A percentile compares a stretch with the other conserved stretches of the same genome.
phyloP scores from a whole-genome alignment of 306 rosid genomes.

The Dalbergia oliveri region DNA sequence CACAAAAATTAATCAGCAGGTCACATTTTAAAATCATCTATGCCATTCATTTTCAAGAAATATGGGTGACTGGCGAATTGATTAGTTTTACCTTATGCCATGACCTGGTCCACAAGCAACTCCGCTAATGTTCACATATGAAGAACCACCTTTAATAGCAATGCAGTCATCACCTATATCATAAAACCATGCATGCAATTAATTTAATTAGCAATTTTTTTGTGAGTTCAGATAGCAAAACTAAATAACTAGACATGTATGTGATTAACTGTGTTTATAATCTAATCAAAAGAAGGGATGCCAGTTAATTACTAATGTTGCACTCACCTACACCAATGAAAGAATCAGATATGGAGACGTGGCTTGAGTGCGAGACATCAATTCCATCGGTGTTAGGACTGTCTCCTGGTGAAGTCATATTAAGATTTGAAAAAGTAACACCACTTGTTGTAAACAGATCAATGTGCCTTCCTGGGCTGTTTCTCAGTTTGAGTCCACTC shows the following conservation, averaged over 20 bases:
- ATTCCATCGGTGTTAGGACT: slow-evolving; percentile 23
- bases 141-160: slow-evolving; percentile 2
- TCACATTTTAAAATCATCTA: too few relatives aligned
- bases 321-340: slow-evolving; percentile 7
- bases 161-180: slow-evolving; percentile 3
- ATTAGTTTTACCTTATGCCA: neutral
- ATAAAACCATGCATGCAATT: neutral
- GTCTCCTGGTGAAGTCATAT: slow-evolving; percentile 3
- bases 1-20: too few relatives aligned
- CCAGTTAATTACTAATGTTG: neutral
- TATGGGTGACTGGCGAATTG: neutral
- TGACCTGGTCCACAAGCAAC: slow-evolving; percentile 25
- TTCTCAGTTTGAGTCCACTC: neutral
- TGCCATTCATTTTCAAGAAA: too few relatives aligned
- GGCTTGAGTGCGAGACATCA: neutral
- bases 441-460: neutral
- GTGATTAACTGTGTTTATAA: neutral
- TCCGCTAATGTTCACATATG: neutral
- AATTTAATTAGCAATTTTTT: neutral
- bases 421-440: neutral
- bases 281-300: neutral
- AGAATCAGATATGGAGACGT: neutral
- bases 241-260: neutral
- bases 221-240: neutral
- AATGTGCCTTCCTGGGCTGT: neutral